Percentiles rank a stretch among this genome's conserved stretches.
These are phyloP conservation scores for Tylopilus subfusipes DNA, from an alignment of 768 basidiomycete genomes.

Conservation along the genomic window DNA sequence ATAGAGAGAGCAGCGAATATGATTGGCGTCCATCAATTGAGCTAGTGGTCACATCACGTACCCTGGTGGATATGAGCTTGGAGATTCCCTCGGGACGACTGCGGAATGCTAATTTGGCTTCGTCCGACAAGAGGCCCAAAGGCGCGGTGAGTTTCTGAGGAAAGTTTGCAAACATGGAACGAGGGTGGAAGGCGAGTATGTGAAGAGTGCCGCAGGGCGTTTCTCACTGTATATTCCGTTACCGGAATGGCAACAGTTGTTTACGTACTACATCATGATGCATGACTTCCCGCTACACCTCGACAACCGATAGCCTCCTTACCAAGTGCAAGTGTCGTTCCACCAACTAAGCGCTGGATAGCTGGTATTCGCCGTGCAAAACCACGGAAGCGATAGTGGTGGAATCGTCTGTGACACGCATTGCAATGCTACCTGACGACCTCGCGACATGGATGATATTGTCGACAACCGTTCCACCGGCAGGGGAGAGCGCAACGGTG, in stretches of 20 bases:
- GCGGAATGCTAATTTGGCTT: conserved; percentile 86
- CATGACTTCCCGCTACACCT: conserved; percentile 3
- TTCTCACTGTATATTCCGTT: background rate
- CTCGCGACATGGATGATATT: conserved; percentile 10
- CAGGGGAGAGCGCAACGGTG: conserved; percentile 16
- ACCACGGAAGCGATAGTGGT: conserved; percentile 9
- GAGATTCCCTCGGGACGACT: conserved; percentile 77
- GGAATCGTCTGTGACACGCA: conserved; percentile 6
- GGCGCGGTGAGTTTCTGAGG: conserved; percentile 72
- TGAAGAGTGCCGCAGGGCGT: background rate
- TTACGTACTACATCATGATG: conserved; percentile 4
- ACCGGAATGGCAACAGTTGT: background rate
- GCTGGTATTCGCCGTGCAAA: conserved; percentile 15
- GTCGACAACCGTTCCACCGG: conserved; percentile 2
- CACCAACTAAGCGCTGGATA: conserved; percentile 7
- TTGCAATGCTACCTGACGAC: conserved; percentile 7
- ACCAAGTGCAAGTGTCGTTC: conserved; percentile 3
- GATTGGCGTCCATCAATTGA: background rate
- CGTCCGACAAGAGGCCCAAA: conserved; percentile 77
- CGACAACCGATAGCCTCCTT: too few relatives aligned
- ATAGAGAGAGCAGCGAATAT: conserved; percentile 5
- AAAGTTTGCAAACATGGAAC: conserved; percentile 61
- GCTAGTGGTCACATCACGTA: conserved; percentile 36
- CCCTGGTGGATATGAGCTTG: conserved; percentile 69
- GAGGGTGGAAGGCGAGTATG: background rate